A percentile compares a stretch with the other conserved stretches of the same genome.
These are phyloP conservation scores for Rhexocercosporidium sp. DNA, from an alignment of 2,329 filamentous ascomycete genomes.

Conservation along the genomic window DNA sequence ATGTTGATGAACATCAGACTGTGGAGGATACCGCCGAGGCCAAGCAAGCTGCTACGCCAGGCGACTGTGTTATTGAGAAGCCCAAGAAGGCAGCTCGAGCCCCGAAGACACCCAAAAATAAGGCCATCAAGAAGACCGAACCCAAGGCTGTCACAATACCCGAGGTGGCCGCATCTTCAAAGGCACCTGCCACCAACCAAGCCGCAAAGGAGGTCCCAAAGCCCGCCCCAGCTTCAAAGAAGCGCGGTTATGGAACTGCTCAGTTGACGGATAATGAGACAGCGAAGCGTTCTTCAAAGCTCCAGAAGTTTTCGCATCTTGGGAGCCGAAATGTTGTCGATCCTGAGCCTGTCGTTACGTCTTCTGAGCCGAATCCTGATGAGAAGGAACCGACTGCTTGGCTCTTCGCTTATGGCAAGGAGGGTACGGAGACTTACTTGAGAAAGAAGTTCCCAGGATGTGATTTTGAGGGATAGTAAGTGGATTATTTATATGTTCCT, in stretches of 20 bases:
- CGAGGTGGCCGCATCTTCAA: not conserved
- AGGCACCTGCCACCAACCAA: not conserved
- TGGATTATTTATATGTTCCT: not conserved
- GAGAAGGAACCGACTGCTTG: not conserved
- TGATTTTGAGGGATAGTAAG: not conserved
- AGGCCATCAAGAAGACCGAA: not conserved
- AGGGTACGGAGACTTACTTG: not conserved
- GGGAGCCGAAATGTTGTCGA: not conserved
- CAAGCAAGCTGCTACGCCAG: not conserved
- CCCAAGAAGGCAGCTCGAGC: not conserved
- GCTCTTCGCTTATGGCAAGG: conserved; percentile 16
- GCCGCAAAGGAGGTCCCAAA: not conserved
- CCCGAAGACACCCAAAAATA: not conserved
- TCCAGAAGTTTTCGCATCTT: conserved; percentile 1
- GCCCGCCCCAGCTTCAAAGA: not conserved
- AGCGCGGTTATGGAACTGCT: not conserved
- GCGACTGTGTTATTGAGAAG: not conserved
- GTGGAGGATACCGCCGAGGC: not conserved
- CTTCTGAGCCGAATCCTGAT: not conserved
- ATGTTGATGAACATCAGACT: not conserved
- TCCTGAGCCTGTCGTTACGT: not conserved
- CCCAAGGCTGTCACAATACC: not conserved
- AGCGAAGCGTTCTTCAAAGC: not conserved
- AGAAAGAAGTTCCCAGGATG: conserved; percentile 7
- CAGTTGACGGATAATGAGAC: not conserved